Base-by-base conservation (phyloP, 2,329 filamentous ascomycete species). In the Alternaria solani region DNA sequence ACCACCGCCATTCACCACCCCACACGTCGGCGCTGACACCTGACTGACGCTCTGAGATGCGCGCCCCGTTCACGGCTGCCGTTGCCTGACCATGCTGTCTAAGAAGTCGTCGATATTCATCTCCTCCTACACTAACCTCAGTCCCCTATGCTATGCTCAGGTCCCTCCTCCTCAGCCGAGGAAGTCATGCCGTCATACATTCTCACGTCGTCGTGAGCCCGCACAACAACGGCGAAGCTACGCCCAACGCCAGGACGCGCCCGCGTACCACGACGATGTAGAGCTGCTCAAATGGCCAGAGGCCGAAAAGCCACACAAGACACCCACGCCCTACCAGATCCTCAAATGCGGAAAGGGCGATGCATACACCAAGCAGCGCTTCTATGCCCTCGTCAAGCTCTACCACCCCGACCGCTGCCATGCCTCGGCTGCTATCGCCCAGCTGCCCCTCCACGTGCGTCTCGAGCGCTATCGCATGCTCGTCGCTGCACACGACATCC, bases 401-500 rank as follows among this genome's bases (percentile, higher is more conserved):
- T 99, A 99, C 81, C 95, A 99, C 75, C 95, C 95, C 0, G 95
- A 99, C 78, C 87, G 86, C 60, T 75, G 74, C 57, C 74, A 77
- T 41, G 52, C 67, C 42, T 58, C 69, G 39, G 75, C 75, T 38
- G 79, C 77, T 59, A 71, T 72, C 77, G 81, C 60, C 78, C 81
- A 61, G 75, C 82, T 75, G 28, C 82, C 91, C 0, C 84, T 86
- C 20, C 79, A 86, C 26, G 85, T 87, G 30, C 89, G 90, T 62
- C 83, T 95, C n/a, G 92, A 97, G 74, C 91, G 95, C 49, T 99
- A 98, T 79, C 90, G 92, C 32, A 86, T 99, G 36, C 85, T 98
- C 57, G 89, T 98, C 36, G 88, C 92, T 16, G 95, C 95, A 16
- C 92, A 99, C 78, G 86, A 92, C 70, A 90, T 99, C 55, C 88